Evolutionary conservation across 805 yeast genomes (phyloP), one percentile per base, ranked within the genome.

Genomic region (Wickerhamiella musiphila): DNA sequence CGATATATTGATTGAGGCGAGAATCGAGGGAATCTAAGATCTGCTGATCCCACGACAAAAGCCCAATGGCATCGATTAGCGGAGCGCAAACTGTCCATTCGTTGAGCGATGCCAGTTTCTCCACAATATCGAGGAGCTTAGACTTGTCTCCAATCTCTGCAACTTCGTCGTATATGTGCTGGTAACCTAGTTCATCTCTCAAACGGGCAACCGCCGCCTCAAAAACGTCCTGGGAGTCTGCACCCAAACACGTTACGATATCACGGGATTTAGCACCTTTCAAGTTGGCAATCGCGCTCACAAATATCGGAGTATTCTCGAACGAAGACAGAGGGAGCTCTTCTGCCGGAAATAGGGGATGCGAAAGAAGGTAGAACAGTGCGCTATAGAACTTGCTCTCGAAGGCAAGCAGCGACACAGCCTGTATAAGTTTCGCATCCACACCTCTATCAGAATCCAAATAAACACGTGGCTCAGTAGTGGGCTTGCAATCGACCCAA

Each of bases 251-350:
- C 6, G 53, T 49, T 24, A 79, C 56, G 17, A 84, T 58, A 37
- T 78, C 93, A 4, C 52, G 51, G 29, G 77, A 61, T 6, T 77
- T 64, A 24, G 83, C 54, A 35, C 73, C 71, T 5, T 78, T 74
- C 38, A 90, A 77, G 1, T 90, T 73, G 10, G 74, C 78, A 31
- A 82, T 67, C 1, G 92, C 86, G 51, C 78, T 93, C 54, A 82
- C 70, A 51, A 76, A 63, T n/a, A n/a, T n/a, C n/a, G n/a, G n/a
- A n/a, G n/a, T n/a, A n/a, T n/a, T n/a, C n/a, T n/a, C n/a, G n/a
- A n/a, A n/a, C n/a, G n/a, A n/a, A n/a, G n/a, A n/a, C 35, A 83
- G 61, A 38, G 77, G 66, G 23, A 81, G 73, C 37, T 66, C 61
- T 8, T 65, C 54, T 28, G 63, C 61, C 7, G 95, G 94, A 54